A percentile compares a stretch with the other conserved stretches of the same genome.
phyloP scores from a whole-genome alignment of 495 filamentous ascomycete species.

The Trichoderma erinaceum region DNA sequence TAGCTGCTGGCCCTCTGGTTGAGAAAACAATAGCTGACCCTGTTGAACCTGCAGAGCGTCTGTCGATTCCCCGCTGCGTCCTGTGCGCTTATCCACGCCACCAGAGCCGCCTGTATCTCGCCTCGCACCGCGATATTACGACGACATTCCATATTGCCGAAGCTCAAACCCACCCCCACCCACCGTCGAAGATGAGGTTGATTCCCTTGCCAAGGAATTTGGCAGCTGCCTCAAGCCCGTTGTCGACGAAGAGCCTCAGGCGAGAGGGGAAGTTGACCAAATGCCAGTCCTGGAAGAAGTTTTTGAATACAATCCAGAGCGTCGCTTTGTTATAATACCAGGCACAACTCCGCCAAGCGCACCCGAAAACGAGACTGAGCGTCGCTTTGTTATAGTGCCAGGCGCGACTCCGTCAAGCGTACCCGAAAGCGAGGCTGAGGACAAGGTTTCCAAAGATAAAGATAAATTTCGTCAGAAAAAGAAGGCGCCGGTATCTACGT shows the following conservation, averaged over 20 bases:
- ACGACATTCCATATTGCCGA: slow-evolving; percentile 7
- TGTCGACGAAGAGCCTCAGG: slow-evolving; percentile 34
- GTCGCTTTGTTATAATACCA: slow-evolving; percentile 39
- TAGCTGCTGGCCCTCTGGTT: background rate
- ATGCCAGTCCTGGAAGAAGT: slow-evolving; percentile 35
- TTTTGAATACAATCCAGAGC: slow-evolving; percentile 41
- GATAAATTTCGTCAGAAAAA: slow-evolving; percentile 23
- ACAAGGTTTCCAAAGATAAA: slow-evolving; percentile 15
- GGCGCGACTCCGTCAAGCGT: slow-evolving; percentile 24
- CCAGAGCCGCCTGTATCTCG: background rate
- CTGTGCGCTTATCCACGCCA: background rate
- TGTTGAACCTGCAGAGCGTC: background rate
- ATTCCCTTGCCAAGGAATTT: slow-evolving; percentile 40
- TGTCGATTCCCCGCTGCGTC: background rate
- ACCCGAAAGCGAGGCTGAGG: slow-evolving; percentile 15
- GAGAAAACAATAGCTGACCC: background rate
- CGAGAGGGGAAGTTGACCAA: slow-evolving; percentile 40
- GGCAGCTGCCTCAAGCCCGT: slow-evolving; percentile 23
- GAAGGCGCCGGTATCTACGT: slow-evolving; percentile 16
- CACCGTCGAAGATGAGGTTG: slow-evolving; percentile 41
- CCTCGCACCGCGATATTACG: slow-evolving; percentile 12
- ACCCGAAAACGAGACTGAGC: slow-evolving; percentile 26
- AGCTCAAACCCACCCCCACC: slow-evolving; percentile 34
- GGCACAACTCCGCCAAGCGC: slow-evolving; percentile 24
- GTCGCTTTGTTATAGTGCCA: slow-evolving; percentile 39